Base-by-base conservation (phyloP, 306 rosid genomes). In the Pterocarpus santalinus region DNA sequence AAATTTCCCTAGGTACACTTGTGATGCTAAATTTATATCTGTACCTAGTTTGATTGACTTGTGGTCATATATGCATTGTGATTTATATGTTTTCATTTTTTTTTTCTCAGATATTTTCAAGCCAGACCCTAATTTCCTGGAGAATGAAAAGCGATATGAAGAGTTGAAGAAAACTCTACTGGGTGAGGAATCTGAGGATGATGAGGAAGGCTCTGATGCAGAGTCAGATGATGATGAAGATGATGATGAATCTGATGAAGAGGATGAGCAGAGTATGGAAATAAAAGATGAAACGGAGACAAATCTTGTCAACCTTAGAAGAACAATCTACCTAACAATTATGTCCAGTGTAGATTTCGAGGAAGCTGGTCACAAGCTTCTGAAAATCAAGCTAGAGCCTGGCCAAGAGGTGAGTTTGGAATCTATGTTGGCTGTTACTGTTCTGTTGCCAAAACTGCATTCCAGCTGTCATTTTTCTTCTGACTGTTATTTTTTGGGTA, bases 321-420 rank as follows among this genome's bases (percentile, higher is more conserved):
- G 98, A 75, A 93, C 99, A 36, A 95, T 95, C 34, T 95, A 91
- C 84, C 84, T 95, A 73, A 95, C 98, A 33, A 95, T 95, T 51
- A 95, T 95, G 99, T 93, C 98, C 66, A 91, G 96, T 88, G 97
- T 90, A 55, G 97, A 95, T 85, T 95, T 95, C 82, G 99, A 93
- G 92, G 99, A 95, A 84, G 99, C 98, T 3, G 94, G 99, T 76
- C 99, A 95, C 79, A 93, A 93, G 84, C 99, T 95, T 75, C 89
- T 93, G 62, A 91, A 95, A 86, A 95, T 95, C 79, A 94, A 92
- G 88, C 91, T 95, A 5, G 99, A 95, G 93, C 91, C 99, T 10
- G 99, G 99, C 62, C 99, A 93, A 84, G 99, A 95, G 94, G 95
- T 92, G 84, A 80, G 94, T 77, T 57, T 57, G 56, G 51, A 72